phyloP scores from a whole-genome alignment of 768 basidiomycete genomes.

The Lentinula edodes region DNA sequence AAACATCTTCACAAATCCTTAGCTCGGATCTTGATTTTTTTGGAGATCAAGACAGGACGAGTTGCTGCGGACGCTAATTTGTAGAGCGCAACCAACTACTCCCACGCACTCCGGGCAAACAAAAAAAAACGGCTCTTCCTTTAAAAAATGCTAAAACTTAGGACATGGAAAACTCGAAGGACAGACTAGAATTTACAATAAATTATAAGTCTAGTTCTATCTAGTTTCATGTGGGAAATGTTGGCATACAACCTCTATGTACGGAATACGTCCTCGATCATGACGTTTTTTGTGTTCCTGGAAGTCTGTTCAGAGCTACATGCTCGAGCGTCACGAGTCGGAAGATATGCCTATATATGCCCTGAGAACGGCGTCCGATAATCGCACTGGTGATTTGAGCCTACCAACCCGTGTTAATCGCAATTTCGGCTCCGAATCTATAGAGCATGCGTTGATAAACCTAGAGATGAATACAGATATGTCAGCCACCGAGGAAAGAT shows the following conservation, averaged over 20 bases:
- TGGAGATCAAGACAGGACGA: neutral
- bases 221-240: neutral
- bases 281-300: constrained; percentile 25
- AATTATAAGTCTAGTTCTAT: neutral
- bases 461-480: constrained; percentile 10
- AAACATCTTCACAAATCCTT: neutral
- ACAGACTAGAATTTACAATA: too few relatives aligned
- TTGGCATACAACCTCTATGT: neutral
- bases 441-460: constrained; percentile 23
- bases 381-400: constrained; percentile 18
- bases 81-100: neutral
- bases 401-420: constrained; percentile 21
- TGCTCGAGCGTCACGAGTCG: constrained; percentile 29
- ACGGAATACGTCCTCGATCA: constrained; percentile 26
- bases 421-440: constrained; percentile 26
- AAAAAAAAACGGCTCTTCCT: neutral
- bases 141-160: neutral
- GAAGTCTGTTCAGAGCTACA: constrained; percentile 5
- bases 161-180: too few relatives aligned
- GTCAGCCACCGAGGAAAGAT: too few relatives aligned
- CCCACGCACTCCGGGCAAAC: neutral
- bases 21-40: neutral
- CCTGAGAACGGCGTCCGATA: constrained; percentile 28
- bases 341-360: constrained; percentile 5
- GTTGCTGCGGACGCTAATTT: neutral